Evolutionary conservation across 1,139 yeast species (phyloP), one percentile per base, ranked within the genome.

Genomic region (Candida tunisiensis): DNA sequence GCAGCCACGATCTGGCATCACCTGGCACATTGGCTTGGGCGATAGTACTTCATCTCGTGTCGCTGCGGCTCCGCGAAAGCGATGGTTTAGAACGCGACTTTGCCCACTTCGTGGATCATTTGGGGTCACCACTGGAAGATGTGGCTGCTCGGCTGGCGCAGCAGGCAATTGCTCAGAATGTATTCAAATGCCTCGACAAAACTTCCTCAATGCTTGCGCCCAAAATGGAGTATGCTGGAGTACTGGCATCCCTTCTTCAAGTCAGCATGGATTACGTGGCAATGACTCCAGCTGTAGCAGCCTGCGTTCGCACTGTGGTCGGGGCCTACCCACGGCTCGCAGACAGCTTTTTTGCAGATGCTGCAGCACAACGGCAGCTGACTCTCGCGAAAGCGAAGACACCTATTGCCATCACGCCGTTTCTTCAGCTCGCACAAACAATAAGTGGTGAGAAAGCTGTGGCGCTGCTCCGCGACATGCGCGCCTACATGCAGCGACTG

Each of bases 381-480:
- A 56, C 67, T 11, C 45, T 80, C 17, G 53, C 82, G 0, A 60
- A 74, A 34, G 74, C 91, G 1, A 80, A 82, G 41, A 65, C 79
- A 36, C 95, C 95, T 1, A 57, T 70, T n/a, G 57, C 70, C 3
- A 47, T 79, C 11, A 47, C 61, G 2, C 77, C 91, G 2, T 73
- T 73, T 36, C 51, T 80, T 23, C 62, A 68, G 29, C 42, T 82
- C 9, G 61, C 75, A 3, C 60, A 74, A 8, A 64, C 47, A 6
- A 27, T 72, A n/a, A n/a, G n/a, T 16, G 73, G 75, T 38, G 72
- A 78, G 1, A 65, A 64, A 29, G 91, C 92, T 0, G 60, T 65
- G 35, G 68, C 65, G 33, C 78, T 74, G 36, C 56, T 83, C 31
- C 55, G 62, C 19, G 60, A 60, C 22, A 51, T 83, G 45, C 57